A percentile compares a stretch with the other conserved stretches of the same genome.
Evolutionary conservation across 2,329 filamentous ascomycete genomes (phyloP).

Genomic region (Neurospora crassa): DNA sequence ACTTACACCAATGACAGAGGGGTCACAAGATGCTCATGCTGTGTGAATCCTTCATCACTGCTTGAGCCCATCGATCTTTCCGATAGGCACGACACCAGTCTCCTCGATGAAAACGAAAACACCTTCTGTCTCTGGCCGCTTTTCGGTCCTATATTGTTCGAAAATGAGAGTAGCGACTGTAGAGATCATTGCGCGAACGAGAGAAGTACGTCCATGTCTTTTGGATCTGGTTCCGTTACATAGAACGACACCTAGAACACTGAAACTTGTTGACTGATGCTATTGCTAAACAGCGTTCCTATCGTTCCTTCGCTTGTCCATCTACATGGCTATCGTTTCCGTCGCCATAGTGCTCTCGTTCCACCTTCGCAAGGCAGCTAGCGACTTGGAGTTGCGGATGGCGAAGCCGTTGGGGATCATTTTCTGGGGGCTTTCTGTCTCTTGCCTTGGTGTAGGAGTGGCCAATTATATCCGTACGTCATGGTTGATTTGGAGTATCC

Average conservation of each 20-base stretch:
- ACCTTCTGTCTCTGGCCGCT: slow-evolving; percentile 53
- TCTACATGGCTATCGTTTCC: slow-evolving; percentile 85
- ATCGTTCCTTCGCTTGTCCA: slow-evolving; percentile 77
- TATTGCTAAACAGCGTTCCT: slow-evolving; percentile 52
- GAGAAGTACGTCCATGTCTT: slow-evolving; percentile 39
- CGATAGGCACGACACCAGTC: neutral
- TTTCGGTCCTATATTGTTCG: slow-evolving; percentile 60
- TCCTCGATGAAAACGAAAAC: slow-evolving; percentile 19
- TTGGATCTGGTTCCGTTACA: neutral
- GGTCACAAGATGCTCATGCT: neutral
- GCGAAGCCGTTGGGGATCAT: slow-evolving; percentile 75
- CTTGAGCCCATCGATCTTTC: neutral
- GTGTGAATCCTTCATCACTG: neutral
- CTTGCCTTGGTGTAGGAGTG: slow-evolving; percentile 68
- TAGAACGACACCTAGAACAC: no score
- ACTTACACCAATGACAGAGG: neutral
- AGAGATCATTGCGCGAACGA: slow-evolving; percentile 74
- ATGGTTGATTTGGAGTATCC: neutral
- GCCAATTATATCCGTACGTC: slow-evolving; percentile 72
- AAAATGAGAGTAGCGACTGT: slow-evolving; percentile 65
- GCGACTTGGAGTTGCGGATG: slow-evolving; percentile 61
- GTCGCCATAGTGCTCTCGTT: slow-evolving; percentile 90
- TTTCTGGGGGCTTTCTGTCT: slow-evolving; percentile 75
- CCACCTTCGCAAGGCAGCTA: slow-evolving; percentile 69
- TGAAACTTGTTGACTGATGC: neutral